These are phyloP conservation scores for Hypoxylon cercidicola DNA, from an alignment of 495 filamentous ascomycete genomes.

Conservation along the genomic window DNA sequence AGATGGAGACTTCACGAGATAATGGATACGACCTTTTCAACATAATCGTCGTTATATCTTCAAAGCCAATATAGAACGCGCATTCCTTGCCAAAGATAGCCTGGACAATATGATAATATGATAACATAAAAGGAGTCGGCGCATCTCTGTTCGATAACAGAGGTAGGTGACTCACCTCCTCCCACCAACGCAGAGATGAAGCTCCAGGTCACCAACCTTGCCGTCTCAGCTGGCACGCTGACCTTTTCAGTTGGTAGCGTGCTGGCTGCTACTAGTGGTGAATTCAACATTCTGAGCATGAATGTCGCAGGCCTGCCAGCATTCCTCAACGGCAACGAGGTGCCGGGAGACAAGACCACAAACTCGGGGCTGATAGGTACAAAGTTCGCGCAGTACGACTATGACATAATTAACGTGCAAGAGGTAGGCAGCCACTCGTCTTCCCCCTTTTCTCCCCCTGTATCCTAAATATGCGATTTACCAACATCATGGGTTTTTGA, in stretches of 20 bases:
- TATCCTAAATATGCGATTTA: conserved; percentile 4
- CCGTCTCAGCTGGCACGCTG: conserved; percentile 21
- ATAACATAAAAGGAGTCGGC: conserved; percentile 10
- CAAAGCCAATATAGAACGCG: conserved; percentile 2
- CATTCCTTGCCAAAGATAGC: conserved; percentile 13
- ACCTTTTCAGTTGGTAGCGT: conserved; percentile 8
- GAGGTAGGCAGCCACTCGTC: conserved; percentile 52
- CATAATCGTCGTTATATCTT: conserved; percentile 13
- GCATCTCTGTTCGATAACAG: not conserved
- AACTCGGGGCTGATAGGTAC: conserved; percentile 61
- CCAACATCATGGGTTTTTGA: conserved; percentile 20
- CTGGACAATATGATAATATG: conserved; percentile 11
- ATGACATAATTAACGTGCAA: conserved; percentile 70
- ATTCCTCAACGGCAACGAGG: conserved; percentile 62
- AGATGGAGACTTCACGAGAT: conserved; percentile 33
- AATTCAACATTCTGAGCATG: conserved; percentile 64
- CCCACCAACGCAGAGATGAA: conserved; percentile 24
- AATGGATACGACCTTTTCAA: conserved; percentile 24
- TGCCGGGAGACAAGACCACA: conserved; percentile 63
- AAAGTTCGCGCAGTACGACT: conserved; percentile 61
- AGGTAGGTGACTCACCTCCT: conserved; percentile 7
- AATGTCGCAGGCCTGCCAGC: conserved; percentile 70
- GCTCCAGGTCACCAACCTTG: conserved; percentile 19
- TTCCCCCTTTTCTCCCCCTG: not conserved
- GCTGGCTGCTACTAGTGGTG: conserved; percentile 43